A percentile compares a stretch with the other conserved stretches of the same genome.
These are phyloP conservation scores for Dicorynia guianensis DNA, from an alignment of 306 rosid species.

Conservation along the genomic window DNA sequence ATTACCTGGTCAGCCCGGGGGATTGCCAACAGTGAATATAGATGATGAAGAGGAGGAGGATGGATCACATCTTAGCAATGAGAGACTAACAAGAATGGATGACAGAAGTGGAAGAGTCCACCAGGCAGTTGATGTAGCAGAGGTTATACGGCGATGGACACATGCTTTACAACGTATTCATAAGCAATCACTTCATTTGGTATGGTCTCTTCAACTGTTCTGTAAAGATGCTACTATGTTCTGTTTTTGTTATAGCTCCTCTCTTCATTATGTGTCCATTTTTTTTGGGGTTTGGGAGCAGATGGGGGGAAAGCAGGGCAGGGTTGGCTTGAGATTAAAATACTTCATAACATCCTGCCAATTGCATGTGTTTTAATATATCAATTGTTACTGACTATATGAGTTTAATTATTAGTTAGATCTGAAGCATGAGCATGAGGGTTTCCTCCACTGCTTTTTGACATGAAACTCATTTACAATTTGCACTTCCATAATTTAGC, in stretches of 20 bases:
- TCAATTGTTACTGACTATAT: neutral
- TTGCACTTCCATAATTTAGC: neutral
- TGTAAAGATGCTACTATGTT: slow-evolving; percentile 5
- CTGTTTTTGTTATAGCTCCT: neutral
- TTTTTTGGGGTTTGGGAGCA: neutral
- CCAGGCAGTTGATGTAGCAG: slow-evolving; percentile 91
- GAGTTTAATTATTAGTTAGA: slow-evolving; percentile 5
- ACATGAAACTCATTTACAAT: neutral
- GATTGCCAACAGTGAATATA: slow-evolving; percentile 49
- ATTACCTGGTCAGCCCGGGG: slow-evolving; percentile 68
- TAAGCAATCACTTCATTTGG: slow-evolving; percentile 97
- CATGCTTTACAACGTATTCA: slow-evolving; percentile 99
- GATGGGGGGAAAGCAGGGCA: neutral
- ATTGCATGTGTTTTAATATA: neutral
- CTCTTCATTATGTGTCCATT: neutral
- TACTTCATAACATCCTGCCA: neutral
- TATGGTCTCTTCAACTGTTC: slow-evolving; percentile 43
- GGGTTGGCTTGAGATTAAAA: neutral
- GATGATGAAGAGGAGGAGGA: slow-evolving; percentile 76
- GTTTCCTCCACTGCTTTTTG: neutral
- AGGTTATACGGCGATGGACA: slow-evolving; percentile 98
- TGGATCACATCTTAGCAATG: slow-evolving; percentile 65
- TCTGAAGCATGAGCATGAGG: neutral
- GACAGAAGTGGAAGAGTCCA: slow-evolving; percentile 85
- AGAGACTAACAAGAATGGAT: slow-evolving; percentile 68